Percentiles rank a stretch among this genome's conserved stretches.
phyloP scores from a whole-genome alignment of 805 yeast genomes.

The Nematodospora valgi region DNA sequence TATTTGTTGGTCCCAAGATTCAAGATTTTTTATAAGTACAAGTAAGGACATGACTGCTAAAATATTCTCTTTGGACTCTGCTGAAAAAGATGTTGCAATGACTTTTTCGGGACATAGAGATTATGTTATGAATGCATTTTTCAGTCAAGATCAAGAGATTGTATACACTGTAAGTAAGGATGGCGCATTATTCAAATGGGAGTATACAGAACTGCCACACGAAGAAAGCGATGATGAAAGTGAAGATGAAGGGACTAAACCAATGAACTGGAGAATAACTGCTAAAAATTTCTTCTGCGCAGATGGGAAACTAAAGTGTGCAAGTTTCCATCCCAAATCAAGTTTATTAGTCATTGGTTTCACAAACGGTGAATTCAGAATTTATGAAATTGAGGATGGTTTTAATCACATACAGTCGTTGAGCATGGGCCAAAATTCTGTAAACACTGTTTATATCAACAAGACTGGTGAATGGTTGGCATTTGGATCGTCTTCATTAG shows the following conservation, averaged over 20 bases:
- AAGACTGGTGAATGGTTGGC: conserved; percentile 94
- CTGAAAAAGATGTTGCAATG: conserved; percentile 70
- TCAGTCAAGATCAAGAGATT: conserved; percentile 81
- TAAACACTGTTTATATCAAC: conserved; percentile 78
- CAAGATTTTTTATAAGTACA: conserved; percentile 80
- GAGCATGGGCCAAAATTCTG: conserved; percentile 87
- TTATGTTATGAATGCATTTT: conserved; percentile 81
- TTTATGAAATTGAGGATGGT: conserved; percentile 75
- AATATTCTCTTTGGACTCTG: conserved; percentile 70
- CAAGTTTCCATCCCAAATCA: conserved; percentile 73
- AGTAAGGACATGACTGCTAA: conserved; percentile 89
- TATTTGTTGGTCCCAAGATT: conserved; percentile 85
- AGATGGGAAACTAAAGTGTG: conserved; percentile 71
- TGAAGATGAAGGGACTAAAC: conserved; percentile 24
- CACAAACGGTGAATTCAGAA: conserved; percentile 82
- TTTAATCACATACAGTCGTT: conserved; percentile 80
- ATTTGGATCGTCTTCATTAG: conserved; percentile 84
- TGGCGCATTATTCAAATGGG: conserved; percentile 93
- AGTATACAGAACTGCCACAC: conserved; percentile 60
- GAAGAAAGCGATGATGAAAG: conserved; percentile 42
- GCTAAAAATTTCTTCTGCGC: conserved; percentile 72
- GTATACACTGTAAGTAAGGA: conserved; percentile 91
- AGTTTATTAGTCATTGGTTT: conserved; percentile 86
- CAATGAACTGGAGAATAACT: conserved; percentile 76
- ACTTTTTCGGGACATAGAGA: conserved; percentile 92